These are phyloP conservation scores for Cercospora sp. DNA, from an alignment of 2,329 filamentous ascomycete genomes.

Conservation along the genomic window DNA sequence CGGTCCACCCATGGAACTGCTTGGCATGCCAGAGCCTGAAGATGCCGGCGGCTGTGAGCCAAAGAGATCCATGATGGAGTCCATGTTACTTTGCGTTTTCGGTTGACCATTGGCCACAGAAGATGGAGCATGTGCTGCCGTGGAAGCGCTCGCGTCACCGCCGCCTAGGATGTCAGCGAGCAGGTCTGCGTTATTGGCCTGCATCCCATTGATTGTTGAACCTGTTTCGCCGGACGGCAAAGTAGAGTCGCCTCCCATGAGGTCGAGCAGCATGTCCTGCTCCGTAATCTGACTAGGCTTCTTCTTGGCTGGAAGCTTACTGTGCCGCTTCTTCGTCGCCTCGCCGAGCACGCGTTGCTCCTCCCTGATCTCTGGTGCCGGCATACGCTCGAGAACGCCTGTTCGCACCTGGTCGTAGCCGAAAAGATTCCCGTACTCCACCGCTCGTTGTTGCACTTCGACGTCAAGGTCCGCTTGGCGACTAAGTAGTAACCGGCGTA, in stretches of 20 bases:
- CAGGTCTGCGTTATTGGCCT: slow-evolving; percentile 74
- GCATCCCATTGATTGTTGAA: slow-evolving; percentile 57
- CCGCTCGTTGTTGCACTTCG: slow-evolving; percentile 92
- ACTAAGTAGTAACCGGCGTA: slow-evolving; percentile 73
- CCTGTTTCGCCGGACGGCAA: slow-evolving; percentile 60
- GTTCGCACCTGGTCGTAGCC: slow-evolving; percentile 80
- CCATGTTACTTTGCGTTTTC: slow-evolving; percentile 42
- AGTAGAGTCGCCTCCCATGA: slow-evolving; percentile 71
- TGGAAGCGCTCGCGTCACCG: slow-evolving; percentile 53
- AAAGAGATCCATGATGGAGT: slow-evolving; percentile 89
- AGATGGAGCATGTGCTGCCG: slow-evolving; percentile 40
- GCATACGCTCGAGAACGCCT: slow-evolving; percentile 97
- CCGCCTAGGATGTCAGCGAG: slow-evolving; percentile 89
- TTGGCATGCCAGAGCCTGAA: slow-evolving; percentile 39
- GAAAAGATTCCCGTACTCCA: slow-evolving; percentile 96
- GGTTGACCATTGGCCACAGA: slow-evolving; percentile 29
- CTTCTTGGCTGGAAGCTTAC: slow-evolving; percentile 68
- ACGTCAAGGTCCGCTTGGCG: slow-evolving; percentile 88
- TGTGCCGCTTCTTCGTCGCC: slow-evolving; percentile 55
- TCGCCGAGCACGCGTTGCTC: slow-evolving; percentile 88
- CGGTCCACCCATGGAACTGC: slow-evolving; percentile 48
- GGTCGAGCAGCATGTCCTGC: slow-evolving; percentile 84
- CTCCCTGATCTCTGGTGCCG: slow-evolving; percentile 92
- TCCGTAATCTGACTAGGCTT: slow-evolving; percentile 78
- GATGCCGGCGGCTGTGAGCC: slow-evolving; percentile 43